Percentiles rank a stretch among this genome's conserved stretches.
Evolutionary conservation across 441 rosid genomes (phyloP).

Genomic region (Adansonia madagascariensis): DNA sequence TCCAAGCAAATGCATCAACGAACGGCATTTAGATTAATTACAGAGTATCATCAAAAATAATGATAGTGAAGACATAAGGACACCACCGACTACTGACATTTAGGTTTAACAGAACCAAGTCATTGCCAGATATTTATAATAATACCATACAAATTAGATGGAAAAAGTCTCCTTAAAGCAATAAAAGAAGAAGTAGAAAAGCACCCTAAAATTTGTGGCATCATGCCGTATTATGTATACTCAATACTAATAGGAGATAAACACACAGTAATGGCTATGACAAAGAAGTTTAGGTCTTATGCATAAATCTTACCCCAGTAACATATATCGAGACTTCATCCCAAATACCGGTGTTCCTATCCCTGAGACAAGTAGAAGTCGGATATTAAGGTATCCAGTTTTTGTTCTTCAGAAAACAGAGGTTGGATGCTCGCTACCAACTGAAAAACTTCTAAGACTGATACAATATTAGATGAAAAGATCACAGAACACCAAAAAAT

Average conservation of each 20-base stretch:
- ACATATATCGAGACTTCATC: conserved; percentile 89
- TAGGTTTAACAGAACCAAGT: conserved; percentile 8
- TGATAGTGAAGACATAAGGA: conserved; percentile 16
- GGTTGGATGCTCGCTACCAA: neutral
- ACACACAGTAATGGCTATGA: neutral
- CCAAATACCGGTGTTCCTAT: conserved; percentile 99
- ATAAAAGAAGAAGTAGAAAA: neutral
- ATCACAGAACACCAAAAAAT: conserved; percentile 2
- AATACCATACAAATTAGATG: neutral
- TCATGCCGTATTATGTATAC: conserved; percentile 12
- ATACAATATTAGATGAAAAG: conserved; percentile 6
- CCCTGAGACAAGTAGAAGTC: conserved; percentile 55
- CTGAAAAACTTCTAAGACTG: neutral
- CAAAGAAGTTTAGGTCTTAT: conserved; percentile 22
- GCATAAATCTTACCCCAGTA: conserved; percentile 75
- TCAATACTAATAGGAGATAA: neutral
- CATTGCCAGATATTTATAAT: neutral
- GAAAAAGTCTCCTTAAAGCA: conserved; percentile 9
- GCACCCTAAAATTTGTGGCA: neutral
- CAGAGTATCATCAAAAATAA: conserved; percentile 5
- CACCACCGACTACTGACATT: conserved; percentile 13
- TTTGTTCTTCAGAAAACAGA: conserved; percentile 17
- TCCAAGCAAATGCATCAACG: conserved; percentile 27
- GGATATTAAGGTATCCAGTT: conserved; percentile 8
- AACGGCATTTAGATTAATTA: neutral